These are phyloP conservation scores for Ceratocystis variospora DNA, from an alignment of 2,329 filamentous ascomycete genomes.

Conservation along the genomic window DNA sequence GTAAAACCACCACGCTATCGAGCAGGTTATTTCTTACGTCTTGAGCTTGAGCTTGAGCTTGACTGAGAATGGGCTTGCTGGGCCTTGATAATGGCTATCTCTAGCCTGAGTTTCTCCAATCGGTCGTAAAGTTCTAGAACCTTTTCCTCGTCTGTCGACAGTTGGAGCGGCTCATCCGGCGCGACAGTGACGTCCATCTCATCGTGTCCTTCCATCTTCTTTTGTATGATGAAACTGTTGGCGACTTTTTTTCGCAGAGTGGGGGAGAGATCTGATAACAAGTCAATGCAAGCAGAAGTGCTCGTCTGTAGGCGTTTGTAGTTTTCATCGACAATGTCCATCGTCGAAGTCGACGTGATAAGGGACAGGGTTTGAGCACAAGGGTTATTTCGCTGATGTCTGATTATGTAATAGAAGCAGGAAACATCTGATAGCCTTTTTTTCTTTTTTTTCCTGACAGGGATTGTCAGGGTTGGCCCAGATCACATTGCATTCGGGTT, in stretches of 20 bases:
- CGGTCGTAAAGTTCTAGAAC: constrained; percentile 58
- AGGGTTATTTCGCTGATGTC: background rate
- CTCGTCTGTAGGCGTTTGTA: too few species aligned
- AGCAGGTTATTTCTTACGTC: constrained; percentile 10
- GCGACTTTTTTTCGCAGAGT: background rate
- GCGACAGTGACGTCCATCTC: constrained; percentile 11
- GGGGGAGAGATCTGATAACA: background rate
- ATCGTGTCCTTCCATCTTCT: constrained; percentile 1
- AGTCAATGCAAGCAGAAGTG: background rate
- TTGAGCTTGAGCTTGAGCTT: background rate
- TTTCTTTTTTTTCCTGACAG: background rate
- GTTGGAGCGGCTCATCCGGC: constrained; percentile 30
- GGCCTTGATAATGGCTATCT: constrained; percentile 53
- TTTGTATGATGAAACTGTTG: background rate
- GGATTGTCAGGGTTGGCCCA: background rate
- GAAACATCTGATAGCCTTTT: background rate
- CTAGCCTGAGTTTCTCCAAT: constrained; percentile 55
- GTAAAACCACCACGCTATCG: background rate
- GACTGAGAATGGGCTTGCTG: constrained; percentile 19
- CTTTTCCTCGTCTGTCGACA: constrained; percentile 53
- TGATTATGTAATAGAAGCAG: background rate
- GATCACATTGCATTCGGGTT: background rate
- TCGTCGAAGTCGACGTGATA: too few species aligned
- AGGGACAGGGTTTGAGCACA: too few species aligned
- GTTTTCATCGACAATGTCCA: too few species aligned